phyloP scores from a whole-genome alignment of 192 early-diverging fungal genomes.

The Coemansia sp. region DNA sequence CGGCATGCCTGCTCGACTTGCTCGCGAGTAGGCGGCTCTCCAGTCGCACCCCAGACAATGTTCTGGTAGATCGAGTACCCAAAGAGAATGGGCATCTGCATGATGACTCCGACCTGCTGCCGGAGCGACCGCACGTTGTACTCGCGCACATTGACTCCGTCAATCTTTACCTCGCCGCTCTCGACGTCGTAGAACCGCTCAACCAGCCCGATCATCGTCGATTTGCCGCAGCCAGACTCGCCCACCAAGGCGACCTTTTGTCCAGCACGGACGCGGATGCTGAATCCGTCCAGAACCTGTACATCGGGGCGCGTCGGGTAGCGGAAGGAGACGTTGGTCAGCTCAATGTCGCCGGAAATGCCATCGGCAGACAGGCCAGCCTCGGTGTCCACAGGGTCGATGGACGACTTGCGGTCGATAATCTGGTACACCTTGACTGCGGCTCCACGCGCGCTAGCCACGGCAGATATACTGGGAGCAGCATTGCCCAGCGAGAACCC shows the following conservation, averaged over 20 bases:
- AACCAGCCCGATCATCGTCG: slow-evolving; percentile 81
- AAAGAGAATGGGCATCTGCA: slow-evolving; percentile 93
- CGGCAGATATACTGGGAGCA: slow-evolving; percentile 73
- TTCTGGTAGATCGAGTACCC: slow-evolving; percentile 81
- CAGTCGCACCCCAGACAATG: slow-evolving; percentile 68
- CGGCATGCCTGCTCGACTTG: slow-evolving; percentile 70
- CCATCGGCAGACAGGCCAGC: slow-evolving; percentile 45
- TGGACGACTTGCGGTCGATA: slow-evolving; percentile 81
- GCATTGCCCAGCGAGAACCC: slow-evolving; percentile 72
- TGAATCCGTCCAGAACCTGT: slow-evolving; percentile 74
- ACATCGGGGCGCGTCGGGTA: slow-evolving; percentile 90
- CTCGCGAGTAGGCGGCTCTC: slow-evolving; percentile 68
- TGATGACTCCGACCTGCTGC: slow-evolving; percentile 85
- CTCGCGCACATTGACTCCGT: slow-evolving; percentile 76
- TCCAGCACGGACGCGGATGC: slow-evolving; percentile 74
- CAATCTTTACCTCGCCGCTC: slow-evolving; percentile 66
- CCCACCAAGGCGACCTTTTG: slow-evolving; percentile 91
- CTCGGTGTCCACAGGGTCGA: slow-evolving; percentile 64
- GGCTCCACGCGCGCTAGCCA: slow-evolving; percentile 80
- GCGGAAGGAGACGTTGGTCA: slow-evolving; percentile 76
- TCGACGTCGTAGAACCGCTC: slow-evolving; percentile 83
- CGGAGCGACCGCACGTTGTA: slow-evolving; percentile 85
- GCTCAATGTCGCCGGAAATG: slow-evolving; percentile 71
- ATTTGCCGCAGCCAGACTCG: slow-evolving; percentile 84
- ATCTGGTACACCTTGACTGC: slow-evolving; percentile 79